Percentiles rank a stretch among this genome's conserved stretches.
Conservation (phyloP, 441 rosid species). For the Erysimum pusillum region DNA sequence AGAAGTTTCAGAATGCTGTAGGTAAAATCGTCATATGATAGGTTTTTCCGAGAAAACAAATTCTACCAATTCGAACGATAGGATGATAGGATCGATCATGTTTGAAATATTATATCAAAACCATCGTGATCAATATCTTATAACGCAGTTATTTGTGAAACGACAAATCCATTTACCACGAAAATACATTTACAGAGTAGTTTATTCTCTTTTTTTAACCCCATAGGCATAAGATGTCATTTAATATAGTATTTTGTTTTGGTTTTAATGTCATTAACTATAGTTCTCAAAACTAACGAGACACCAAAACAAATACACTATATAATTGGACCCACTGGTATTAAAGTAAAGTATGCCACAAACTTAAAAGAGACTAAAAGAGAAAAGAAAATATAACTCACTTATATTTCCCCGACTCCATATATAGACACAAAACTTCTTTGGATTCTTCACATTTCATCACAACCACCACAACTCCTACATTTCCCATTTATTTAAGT, state of each 20-base stretch:
- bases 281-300: too few relatives aligned
- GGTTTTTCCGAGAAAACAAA: neutral
- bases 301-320: too few relatives aligned
- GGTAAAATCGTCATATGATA: neutral
- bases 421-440: conserved; percentile 35
- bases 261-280: neutral
- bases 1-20: too few relatives aligned
- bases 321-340: conserved; percentile 38
- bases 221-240: too few relatives aligned
- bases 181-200: too few relatives aligned
- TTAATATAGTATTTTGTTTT: too few relatives aligned
- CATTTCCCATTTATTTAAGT: conserved; percentile 13
- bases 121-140: neutral
- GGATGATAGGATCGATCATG: neutral
- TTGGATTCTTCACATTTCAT: conserved; percentile 36
- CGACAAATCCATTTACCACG: conserved; percentile 14
- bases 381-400: conserved; percentile 7
- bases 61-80: neutral
- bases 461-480: conserved; percentile 35
- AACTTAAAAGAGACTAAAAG: conserved; percentile 5
- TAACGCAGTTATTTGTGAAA: conserved; percentile 24
- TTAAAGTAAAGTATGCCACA: conserved; percentile 11
- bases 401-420: conserved; percentile 24
- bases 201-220: too few relatives aligned
- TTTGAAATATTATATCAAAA: conserved; percentile 13